These are phyloP conservation scores for Zostera marina DNA, from an alignment of 116 monocot genomes.

Conservation along the genomic window DNA sequence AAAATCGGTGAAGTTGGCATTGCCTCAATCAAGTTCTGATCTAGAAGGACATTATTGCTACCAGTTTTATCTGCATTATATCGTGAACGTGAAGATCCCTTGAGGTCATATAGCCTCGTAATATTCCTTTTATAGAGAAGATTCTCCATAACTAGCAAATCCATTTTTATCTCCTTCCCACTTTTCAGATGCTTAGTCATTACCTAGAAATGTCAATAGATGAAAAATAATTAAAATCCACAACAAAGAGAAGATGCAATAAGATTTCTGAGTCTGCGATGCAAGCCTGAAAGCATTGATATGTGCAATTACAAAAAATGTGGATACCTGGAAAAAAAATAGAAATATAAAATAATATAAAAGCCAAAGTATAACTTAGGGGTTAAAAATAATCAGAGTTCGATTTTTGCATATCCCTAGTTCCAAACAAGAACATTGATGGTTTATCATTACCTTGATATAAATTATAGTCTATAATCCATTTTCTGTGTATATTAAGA, in stretches of 20 bases:
- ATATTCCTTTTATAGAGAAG: constrained; percentile 59
- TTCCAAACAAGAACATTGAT: too few relatives aligned
- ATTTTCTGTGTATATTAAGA: too few relatives aligned
- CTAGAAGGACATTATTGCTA: constrained; percentile 83
- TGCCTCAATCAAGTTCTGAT: constrained; percentile 82
- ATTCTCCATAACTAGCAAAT: constrained; percentile 93
- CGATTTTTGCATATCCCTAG: too few relatives aligned
- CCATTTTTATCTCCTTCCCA: constrained; percentile 74
- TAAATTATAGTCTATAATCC: too few relatives aligned
- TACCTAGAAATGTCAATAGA: constrained; percentile 22
- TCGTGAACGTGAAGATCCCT: constrained; percentile 77
- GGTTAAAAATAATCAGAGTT: too few relatives aligned
- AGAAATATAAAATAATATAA: too few relatives aligned
- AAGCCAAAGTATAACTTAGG: too few relatives aligned
- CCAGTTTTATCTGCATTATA: constrained; percentile 79
- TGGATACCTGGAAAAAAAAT: too few relatives aligned
- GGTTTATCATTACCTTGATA: too few relatives aligned
- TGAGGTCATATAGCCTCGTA: constrained; percentile 75
- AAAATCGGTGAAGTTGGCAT: constrained; percentile 95
- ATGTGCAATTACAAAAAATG: too few relatives aligned
- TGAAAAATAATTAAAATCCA: background rate
- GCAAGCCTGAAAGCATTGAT: too few relatives aligned
- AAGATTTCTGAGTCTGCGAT: too few relatives aligned
- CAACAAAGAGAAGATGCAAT: background rate
- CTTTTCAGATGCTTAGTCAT: constrained; percentile 51